Percentiles rank a stretch among this genome's conserved stretches.
Evolutionary conservation across 1,139 yeast species (phyloP).

Genomic region (Suhomyces taliae): DNA sequence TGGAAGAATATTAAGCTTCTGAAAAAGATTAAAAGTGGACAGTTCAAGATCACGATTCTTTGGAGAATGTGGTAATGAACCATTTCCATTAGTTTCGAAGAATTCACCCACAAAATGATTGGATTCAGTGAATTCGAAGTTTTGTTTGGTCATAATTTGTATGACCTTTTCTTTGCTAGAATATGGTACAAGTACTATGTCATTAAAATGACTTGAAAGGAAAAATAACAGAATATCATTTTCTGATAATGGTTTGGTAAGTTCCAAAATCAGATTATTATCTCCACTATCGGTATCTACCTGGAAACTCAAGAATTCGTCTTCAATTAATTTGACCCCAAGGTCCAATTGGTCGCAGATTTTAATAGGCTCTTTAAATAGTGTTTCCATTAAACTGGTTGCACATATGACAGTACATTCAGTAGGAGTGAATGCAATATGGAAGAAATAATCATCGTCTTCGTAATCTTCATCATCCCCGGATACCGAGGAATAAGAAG

Average conservation of each 20-base stretch:
- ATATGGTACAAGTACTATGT: slow-evolving; percentile 62
- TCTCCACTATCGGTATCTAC: slow-evolving; percentile 63
- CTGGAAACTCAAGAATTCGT: slow-evolving; percentile 54
- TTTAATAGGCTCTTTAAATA: slow-evolving; percentile 39
- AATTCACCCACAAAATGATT: slow-evolving; percentile 23
- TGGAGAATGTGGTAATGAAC: neutral
- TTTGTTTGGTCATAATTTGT: slow-evolving; percentile 40
- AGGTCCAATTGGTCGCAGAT: slow-evolving; percentile 29
- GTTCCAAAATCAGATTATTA: slow-evolving; percentile 53
- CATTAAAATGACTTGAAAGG: slow-evolving; percentile 64
- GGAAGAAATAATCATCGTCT: slow-evolving; percentile 42
- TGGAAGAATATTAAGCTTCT: slow-evolving; percentile 44
- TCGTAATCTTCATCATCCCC: slow-evolving; percentile 19
- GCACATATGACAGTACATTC: slow-evolving; percentile 60
- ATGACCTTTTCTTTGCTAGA: slow-evolving; percentile 45
- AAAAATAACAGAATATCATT: slow-evolving; percentile 62
- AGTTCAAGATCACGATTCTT: slow-evolving; percentile 20
- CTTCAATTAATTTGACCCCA: slow-evolving; percentile 42
- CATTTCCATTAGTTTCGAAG: neutral
- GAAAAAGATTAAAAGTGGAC: slow-evolving; percentile 44
- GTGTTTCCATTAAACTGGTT: slow-evolving; percentile 30
- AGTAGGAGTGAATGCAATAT: slow-evolving; percentile 55
- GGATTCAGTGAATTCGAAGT: slow-evolving; percentile 48
- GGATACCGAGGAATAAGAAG: neutral
- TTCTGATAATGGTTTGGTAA: slow-evolving; percentile 60